Evolutionary conservation across 495 filamentous ascomycete genomes (phyloP).

Genomic region (Neurospora terricola): DNA sequence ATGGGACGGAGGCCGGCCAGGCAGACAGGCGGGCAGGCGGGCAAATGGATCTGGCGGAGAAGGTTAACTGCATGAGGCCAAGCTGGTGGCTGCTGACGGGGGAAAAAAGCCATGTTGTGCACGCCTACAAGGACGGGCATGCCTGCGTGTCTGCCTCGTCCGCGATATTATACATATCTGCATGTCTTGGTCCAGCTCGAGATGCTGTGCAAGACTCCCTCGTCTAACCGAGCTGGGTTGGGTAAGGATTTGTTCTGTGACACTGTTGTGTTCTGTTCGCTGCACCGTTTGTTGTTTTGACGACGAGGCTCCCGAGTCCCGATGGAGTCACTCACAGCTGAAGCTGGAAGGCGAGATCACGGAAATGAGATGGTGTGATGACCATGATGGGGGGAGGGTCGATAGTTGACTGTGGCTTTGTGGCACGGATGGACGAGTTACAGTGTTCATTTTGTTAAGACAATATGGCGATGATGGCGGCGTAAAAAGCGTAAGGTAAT

Average conservation of each 20-base stretch:
- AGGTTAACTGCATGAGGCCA: neutral
- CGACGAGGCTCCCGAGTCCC: too few species aligned
- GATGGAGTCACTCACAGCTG: too few species aligned
- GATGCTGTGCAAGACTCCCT: neutral
- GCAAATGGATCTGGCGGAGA: neutral
- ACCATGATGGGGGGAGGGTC: neutral
- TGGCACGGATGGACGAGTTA: neutral
- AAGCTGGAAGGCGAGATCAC: neutral
- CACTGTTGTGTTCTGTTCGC: too few species aligned
- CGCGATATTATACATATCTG: neutral
- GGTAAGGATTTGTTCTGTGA: neutral
- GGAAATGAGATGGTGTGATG: neutral
- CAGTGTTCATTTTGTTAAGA: neutral
- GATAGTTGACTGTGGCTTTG: neutral
- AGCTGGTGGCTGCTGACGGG: neutral
- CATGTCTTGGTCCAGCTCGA: neutral
- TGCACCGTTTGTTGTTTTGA: too few species aligned
- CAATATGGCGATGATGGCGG: neutral
- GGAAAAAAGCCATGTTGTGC: neutral
- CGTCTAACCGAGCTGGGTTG: neutral
- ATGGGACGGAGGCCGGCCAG: neutral
- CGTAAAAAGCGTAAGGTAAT: neutral
- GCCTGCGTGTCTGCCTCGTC: neutral
- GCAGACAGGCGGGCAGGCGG: neutral
- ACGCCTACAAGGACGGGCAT: neutral